phyloP scores from a whole-genome alignment of 257 asterid species.

The Thymus mandschuricus region DNA sequence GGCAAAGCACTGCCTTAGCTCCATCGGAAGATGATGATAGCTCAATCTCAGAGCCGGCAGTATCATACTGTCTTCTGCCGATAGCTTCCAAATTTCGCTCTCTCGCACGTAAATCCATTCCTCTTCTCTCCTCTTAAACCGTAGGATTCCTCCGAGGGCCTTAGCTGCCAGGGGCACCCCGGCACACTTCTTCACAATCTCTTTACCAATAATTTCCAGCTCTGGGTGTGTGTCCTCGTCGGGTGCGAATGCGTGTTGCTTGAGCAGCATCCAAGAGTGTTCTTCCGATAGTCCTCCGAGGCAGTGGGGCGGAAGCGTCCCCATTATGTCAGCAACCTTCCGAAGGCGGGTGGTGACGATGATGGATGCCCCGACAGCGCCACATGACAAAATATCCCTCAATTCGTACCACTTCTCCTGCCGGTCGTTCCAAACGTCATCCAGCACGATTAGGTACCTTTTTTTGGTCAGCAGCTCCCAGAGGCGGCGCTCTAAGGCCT shows the following conservation, averaged over 20 bases:
- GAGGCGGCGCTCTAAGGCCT: background rate
- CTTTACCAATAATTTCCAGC: slow-evolving; percentile 30
- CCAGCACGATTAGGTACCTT: background rate
- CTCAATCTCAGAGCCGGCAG: slow-evolving; percentile 38
- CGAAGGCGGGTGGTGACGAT: background rate
- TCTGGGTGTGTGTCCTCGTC: background rate
- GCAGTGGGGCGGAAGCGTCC: background rate
- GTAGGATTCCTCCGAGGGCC: too few species aligned
- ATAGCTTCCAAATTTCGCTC: background rate
- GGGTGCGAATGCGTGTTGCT: slow-evolving; percentile 24
- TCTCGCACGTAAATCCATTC: slow-evolving; percentile 33
- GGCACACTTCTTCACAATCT: slow-evolving; percentile 33
- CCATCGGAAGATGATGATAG: slow-evolving; percentile 39
- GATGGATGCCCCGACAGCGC: background rate
- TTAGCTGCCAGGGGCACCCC: slow-evolving; percentile 41
- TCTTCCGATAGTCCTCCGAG: background rate
- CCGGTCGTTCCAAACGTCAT: background rate
- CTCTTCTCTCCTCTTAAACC: slow-evolving; percentile 27
- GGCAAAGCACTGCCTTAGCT: too few species aligned
- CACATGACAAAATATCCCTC: background rate
- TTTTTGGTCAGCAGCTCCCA: background rate
- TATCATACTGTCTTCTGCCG: background rate
- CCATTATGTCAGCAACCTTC: background rate
- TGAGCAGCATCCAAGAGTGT: slow-evolving; percentile 28
- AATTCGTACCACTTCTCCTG: background rate